Evolutionary conservation across 441 rosid genomes (phyloP), one percentile per base, ranked within the genome.

Genomic region (Euphorbia celastroides): DNA sequence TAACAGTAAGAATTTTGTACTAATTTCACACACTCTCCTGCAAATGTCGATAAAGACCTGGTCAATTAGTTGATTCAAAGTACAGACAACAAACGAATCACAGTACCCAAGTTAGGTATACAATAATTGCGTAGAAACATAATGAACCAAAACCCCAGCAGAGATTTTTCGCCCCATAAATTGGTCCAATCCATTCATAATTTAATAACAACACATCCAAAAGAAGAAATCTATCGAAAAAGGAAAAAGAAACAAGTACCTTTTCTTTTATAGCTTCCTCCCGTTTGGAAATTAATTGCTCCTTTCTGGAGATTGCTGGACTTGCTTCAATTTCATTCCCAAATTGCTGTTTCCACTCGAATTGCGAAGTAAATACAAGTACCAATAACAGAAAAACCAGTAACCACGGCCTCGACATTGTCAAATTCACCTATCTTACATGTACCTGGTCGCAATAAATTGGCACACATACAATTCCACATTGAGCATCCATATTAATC

Each of bases 301-400:
- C 83, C 71, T 75, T 76, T 22, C 64, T 72, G 55, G 84, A 71
- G 66, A 64, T 44, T 67, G 59, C 64, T 0, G 76, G 74, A 57
- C 64, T 81, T 36, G 75, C 72, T 70, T 86, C 92, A 69, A 70
- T 76, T 59, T 90, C 93, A 72, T 74, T 76, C 32, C 75, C 88
- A 20, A 86, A 75, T 65, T 84, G 93, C 46, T 86, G 88, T 69
- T 86, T 86, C 93, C 96, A 90, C 77, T 90, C 92, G 28, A 88
- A 77, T 70, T 88, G 93, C 25, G 92, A 87, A 34, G 88, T 82
- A 57, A 84, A 77, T 31, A 86, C 86, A 44, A 90, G 72, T 38
- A 90, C 61, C 70, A 88, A 70, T 10, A 90, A 77, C 67, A 90
- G 73, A 70, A 82, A 77, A 60, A 87, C 82, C 67, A 90, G 81